Base-by-base conservation (phyloP, 2,329 filamentous ascomycete genomes). In the Colletotrichum sp. region DNA sequence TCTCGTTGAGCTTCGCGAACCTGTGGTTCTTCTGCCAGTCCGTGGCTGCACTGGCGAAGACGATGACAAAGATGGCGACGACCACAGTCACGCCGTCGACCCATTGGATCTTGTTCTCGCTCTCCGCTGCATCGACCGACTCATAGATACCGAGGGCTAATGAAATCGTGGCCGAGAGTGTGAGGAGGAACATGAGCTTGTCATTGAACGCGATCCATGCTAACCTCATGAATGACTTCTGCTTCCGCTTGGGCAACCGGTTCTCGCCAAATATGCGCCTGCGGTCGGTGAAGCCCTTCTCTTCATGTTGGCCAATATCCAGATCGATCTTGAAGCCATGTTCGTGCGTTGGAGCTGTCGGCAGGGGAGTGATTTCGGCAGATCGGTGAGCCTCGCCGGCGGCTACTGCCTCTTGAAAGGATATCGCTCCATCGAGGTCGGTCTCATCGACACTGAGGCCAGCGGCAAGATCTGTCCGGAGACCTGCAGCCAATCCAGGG, bases 171-270 rank as follows among this genome's bases (percentile, higher is more conserved):
- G 94, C 94, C 9, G 94, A 94, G 25, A 92, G 88, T 1, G 93
- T 93, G 75, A 95, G 87, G 6, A 95, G 85, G 71, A 95, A 94
- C 69, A 95, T 86, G 13, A 96, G 92, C 80, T 96, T 96, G 84
- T 96, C 94, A 81, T 96, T 95, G 85, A 95, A 95, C 2, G 94
- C 94, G 80, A 95, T 93, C 94, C 94, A 96, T 77, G 92, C 92
- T 19, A 96, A 85, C 80, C 93, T 88, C 76, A 93, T 87, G 68
- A 96, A 92, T 52, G 88, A 92, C 82, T 95, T 95, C 29, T 92
- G 87, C 80, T 94, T 94, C 80, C 91, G 91, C 78, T 91, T 92
- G 0, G 93, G 93, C n/a, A 95, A 85, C 34, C 87, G 86, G 79
- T 96, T 96, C 77, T 92, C 90, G 69, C 91, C 92, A 82, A 92